phyloP scores from a whole-genome alignment of 495 filamentous ascomycete genomes.

The Stereocaulon alpinum region DNA sequence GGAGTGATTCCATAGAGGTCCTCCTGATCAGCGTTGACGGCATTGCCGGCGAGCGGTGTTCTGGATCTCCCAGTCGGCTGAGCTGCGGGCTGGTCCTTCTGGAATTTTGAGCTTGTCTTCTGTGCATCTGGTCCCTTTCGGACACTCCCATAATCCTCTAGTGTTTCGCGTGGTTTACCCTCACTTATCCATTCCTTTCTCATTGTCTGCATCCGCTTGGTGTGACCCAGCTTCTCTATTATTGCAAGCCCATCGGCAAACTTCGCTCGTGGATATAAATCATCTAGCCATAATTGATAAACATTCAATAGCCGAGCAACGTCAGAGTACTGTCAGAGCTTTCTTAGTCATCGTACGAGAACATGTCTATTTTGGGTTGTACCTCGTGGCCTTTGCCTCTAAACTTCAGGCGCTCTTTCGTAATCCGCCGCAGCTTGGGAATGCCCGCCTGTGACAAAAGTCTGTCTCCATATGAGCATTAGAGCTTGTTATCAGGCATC shows the following conservation, averaged over 20 bases:
- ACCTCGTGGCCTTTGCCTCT: slow-evolving; percentile 95
- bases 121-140: neutral
- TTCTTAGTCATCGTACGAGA: slow-evolving; percentile 13
- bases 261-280: slow-evolving; percentile 87
- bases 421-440: slow-evolving; percentile 63
- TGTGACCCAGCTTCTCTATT: slow-evolving; percentile 89
- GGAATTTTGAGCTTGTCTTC: neutral
- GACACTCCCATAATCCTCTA: neutral
- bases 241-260: slow-evolving; percentile 84
- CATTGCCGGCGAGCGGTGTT: neutral
- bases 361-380: slow-evolving; percentile 14
- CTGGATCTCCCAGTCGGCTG: neutral
- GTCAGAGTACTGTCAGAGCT: slow-evolving; percentile 61
- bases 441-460: slow-evolving; percentile 74
- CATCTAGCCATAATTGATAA: slow-evolving; percentile 96
- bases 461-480: slow-evolving; percentile 30
- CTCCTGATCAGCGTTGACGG: neutral
- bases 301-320: slow-evolving; percentile 70
- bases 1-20: slow-evolving; percentile 9
- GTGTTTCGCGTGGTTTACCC: slow-evolving; percentile 29
- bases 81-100: neutral
- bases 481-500: neutral
- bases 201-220: slow-evolving; percentile 59
- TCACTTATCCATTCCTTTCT: slow-evolving; percentile 83
- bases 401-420: slow-evolving; percentile 62